Evolutionary conservation across 176 grass and related monocot species (phyloP), one percentile per base, ranked within the genome.

Genomic region (Elymus sibiricus): DNA sequence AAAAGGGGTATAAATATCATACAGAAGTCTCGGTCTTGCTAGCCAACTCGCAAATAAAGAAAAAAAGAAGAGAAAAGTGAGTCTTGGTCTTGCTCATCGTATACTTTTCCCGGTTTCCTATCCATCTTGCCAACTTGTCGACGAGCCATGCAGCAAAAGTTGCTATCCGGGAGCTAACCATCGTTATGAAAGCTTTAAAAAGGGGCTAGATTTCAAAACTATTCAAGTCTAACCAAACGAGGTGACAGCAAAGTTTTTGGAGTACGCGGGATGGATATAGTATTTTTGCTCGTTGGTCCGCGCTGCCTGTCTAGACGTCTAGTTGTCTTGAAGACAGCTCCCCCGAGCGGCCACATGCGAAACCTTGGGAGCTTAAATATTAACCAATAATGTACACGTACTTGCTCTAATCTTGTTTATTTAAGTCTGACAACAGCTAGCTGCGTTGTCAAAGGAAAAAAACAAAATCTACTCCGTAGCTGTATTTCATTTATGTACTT

Each of bases 321-420:
- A 34, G 32, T 51, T 76, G 72, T 76, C 49, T 91, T 5, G 81
- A 85, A 64, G 24, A 77, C 31, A 40, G 68, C 49, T 43, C 13
- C 46, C 55, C 8, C 21, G 19, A 22, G 64, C 17, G 2, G 46
- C 29, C 85, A 88, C 89, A 21, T 85, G 86, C 63, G 21, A 58
- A 71, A 34, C 77, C 5, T 82, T 28, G 90, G 86, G 77, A 82
- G 26, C 31, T 72, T 73, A 82, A 81, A 84, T 84, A 87, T 16
- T 86, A 22, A 72, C 1, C 56, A 66, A 61, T 32, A 25, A 2
- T 16, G 0, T 13, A 44, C 15, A 46, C 44, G 4, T 6, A 25
- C 21, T 61, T 8, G 11, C 39, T 25, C 63, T 64, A 37, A 62
- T 29, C 56, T 53, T 51, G 64, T 13, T 25, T 73, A 44, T 31